Evolutionary conservation across 371 early-diverging fungal genomes (phyloP).

Genomic region (Coemansia sp.): DNA sequence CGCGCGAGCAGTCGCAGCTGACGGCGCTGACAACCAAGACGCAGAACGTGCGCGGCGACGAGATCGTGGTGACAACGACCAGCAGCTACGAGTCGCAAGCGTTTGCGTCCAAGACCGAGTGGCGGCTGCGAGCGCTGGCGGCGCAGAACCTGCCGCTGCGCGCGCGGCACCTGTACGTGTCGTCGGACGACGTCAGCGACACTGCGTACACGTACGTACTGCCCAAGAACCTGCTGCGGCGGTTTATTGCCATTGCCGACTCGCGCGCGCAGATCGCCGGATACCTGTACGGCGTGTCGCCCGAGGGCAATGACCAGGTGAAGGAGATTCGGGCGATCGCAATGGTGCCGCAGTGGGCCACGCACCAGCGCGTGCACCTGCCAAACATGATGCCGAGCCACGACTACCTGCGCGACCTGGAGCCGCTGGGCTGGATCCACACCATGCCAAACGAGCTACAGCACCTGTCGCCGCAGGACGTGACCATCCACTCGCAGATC

Average conservation of each 20-base stretch:
- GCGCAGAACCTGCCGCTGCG: conserved; percentile 91
- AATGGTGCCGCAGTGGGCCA: conserved; percentile 97
- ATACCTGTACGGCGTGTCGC: conserved; percentile 92
- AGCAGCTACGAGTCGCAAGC: conserved; percentile 95
- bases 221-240: conserved; percentile 95
- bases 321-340: conserved; percentile 95
- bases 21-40: conserved; percentile 96
- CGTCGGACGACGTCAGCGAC: conserved; percentile 92
- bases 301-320: conserved; percentile 86
- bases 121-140: conserved; percentile 96
- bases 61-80: conserved; percentile 97
- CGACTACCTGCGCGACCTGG: conserved; percentile 83
- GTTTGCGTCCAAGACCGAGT: conserved; percentile 97
- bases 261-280: conserved; percentile 94
- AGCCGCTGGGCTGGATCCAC: conserved; percentile 98
- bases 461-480: conserved; percentile 89
- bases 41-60: conserved; percentile 96
- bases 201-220: conserved; percentile 87
- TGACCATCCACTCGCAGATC: conserved; percentile 84
- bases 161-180: conserved; percentile 94
- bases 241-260: conserved; percentile 94
- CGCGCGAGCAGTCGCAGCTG: conserved; percentile 84
- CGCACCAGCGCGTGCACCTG: conserved; percentile 89
- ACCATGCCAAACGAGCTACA: conserved; percentile 93
- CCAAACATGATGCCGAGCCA: conserved; percentile 88